A percentile compares a stretch with the other conserved stretches of the same genome.
phyloP scores from a whole-genome alignment of 148 eudicot genomes.

The Hydrangea macrophylla region DNA sequence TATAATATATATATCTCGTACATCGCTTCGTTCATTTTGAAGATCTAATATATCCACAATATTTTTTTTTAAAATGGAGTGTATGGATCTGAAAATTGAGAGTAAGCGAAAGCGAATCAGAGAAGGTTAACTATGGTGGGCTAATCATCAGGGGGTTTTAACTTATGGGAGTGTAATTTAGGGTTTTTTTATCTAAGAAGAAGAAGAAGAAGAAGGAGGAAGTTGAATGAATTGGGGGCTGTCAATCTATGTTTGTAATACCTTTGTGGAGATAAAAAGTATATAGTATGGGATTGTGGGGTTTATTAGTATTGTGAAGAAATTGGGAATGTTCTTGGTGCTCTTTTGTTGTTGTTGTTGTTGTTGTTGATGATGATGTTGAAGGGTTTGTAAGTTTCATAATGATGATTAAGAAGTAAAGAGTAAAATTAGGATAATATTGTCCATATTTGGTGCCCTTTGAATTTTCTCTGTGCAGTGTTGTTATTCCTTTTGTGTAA shows the following conservation, averaged over 20 bases:
- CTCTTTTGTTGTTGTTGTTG: neutral
- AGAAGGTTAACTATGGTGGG: neutral
- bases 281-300: neutral
- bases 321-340: neutral
- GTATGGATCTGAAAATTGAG: neutral
- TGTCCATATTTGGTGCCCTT: too few species aligned
- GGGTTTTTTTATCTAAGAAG: too few species aligned
- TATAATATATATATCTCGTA: neutral
- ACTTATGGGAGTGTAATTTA: neutral
- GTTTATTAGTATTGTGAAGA: neutral
- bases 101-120: neutral
- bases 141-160: too few species aligned
- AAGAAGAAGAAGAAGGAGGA: too few species aligned
- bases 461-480: too few species aligned
- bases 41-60: slow-evolving; percentile 4
- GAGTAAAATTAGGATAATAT: too few species aligned
- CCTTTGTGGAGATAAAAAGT: neutral
- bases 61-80: neutral
- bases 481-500: too few species aligned
- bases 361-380: neutral
- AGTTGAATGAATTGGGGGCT: neutral
- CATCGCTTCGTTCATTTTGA: neutral
- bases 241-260: neutral
- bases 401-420: too few species aligned
- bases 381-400: neutral